These are phyloP conservation scores for Boletus coffeatus DNA, from an alignment of 1,284 basidiomycete genomes.

Conservation along the genomic window DNA sequence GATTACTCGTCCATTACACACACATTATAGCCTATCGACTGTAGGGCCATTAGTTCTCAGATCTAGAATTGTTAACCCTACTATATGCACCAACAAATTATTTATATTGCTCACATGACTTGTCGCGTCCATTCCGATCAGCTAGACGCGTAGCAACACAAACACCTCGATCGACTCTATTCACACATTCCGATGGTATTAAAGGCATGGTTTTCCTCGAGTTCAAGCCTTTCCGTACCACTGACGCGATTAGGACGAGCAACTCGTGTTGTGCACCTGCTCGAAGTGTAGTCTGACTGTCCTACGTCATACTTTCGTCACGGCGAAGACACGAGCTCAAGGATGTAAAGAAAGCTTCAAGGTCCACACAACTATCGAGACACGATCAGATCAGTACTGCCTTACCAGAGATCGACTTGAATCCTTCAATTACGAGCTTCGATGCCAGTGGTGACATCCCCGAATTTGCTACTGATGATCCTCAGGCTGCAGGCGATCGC, in stretches of 20 bases:
- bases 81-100: neutral
- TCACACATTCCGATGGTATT: neutral
- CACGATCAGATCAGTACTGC: no score
- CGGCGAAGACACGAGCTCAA: no score
- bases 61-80: neutral
- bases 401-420: no score
- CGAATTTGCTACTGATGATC: no score
- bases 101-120: neutral
- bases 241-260: neutral
- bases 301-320: neutral
- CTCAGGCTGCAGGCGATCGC: no score
- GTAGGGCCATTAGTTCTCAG: neutral
- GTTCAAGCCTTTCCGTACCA: neutral
- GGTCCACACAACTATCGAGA: no score
- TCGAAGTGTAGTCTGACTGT: neutral
- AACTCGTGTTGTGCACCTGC: neutral
- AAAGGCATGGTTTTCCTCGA: neutral
- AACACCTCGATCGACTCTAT: neutral
- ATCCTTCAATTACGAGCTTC: no score
- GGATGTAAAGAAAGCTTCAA: no score
- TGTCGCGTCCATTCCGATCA: neutral
- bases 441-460: no score
- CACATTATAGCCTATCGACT: neutral
- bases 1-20: neutral
- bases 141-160: neutral